These are phyloP conservation scores for Aspergillus glaucus DNA, from an alignment of 2,329 filamentous ascomycete species.

Conservation along the genomic window DNA sequence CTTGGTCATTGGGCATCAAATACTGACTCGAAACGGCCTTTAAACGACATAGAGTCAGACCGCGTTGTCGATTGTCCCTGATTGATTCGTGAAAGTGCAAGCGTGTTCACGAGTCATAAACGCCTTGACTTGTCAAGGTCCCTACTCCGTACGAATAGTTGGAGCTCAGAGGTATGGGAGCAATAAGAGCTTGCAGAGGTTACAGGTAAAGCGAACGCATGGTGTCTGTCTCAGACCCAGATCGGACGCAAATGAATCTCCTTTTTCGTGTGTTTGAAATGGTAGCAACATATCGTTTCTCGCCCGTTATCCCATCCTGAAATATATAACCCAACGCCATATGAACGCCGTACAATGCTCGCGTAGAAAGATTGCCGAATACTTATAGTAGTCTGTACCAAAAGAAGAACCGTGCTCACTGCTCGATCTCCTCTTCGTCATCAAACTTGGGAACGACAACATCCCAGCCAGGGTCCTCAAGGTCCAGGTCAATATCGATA, in stretches of 20 bases:
- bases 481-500: constrained; percentile 19
- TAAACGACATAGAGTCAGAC: neutral
- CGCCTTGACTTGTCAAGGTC: too few species aligned
- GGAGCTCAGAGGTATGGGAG: too few species aligned
- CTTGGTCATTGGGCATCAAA: neutral
- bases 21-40: neutral
- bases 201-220: too few species aligned
- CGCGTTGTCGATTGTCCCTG: neutral
- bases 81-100: too few species aligned
- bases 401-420: neutral
- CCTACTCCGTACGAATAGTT: too few species aligned
- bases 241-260: neutral
- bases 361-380: neutral
- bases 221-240: neutral
- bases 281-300: neutral
- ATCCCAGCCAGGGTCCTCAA: constrained; percentile 32
- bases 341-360: neutral
- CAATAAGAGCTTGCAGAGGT: too few species aligned
- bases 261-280: neutral
- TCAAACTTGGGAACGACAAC: constrained; percentile 30
- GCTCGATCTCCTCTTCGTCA: constrained; percentile 24
- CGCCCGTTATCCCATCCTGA: neutral
- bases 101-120: too few species aligned
- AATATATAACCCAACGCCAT: neutral
- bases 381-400: neutral